Conservation (phyloP, 495 filamentous ascomycete genomes). For the Entonaema liquescens region DNA sequence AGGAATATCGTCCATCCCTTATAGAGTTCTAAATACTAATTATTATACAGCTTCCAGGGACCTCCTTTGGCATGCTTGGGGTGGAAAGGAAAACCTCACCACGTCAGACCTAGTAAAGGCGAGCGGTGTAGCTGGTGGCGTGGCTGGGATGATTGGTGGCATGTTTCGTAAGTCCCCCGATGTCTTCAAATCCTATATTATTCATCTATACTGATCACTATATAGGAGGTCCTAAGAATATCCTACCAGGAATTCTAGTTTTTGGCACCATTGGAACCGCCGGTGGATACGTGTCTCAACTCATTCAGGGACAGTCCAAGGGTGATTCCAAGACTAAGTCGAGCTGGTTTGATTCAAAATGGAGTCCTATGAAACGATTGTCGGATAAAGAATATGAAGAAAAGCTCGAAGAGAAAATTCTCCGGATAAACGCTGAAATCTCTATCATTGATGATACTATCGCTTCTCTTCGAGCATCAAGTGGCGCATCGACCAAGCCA, state of each 20-base stretch:
- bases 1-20: slow-evolving; percentile 38
- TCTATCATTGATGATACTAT: slow-evolving; percentile 88
- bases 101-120: slow-evolving; percentile 65
- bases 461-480: slow-evolving; percentile 58
- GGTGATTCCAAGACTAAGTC: slow-evolving; percentile 28
- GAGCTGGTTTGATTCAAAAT: slow-evolving; percentile 67
- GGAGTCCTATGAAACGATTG: slow-evolving; percentile 80
- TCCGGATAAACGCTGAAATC: slow-evolving; percentile 84
- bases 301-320: background rate
- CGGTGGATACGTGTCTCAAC: slow-evolving; percentile 28
- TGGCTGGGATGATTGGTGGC: slow-evolving; percentile 72
- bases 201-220: slow-evolving; percentile 28
- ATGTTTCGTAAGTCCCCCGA: slow-evolving; percentile 65
- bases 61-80: slow-evolving; percentile 47
- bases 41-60: slow-evolving; percentile 47
- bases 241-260: slow-evolving; percentile 54
- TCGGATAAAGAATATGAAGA: slow-evolving; percentile 81
- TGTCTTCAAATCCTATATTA: background rate
- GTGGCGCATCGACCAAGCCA: slow-evolving; percentile 18
- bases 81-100: slow-evolving; percentile 58
- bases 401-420: slow-evolving; percentile 77
- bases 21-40: slow-evolving; percentile 22
- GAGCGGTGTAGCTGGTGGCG: slow-evolving; percentile 72
- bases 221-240: slow-evolving; percentile 54
- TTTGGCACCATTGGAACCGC: slow-evolving; percentile 38